Evolutionary conservation across 2,329 filamentous ascomycete genomes (phyloP).

Genomic region (Hirsutella thompsonii): DNA sequence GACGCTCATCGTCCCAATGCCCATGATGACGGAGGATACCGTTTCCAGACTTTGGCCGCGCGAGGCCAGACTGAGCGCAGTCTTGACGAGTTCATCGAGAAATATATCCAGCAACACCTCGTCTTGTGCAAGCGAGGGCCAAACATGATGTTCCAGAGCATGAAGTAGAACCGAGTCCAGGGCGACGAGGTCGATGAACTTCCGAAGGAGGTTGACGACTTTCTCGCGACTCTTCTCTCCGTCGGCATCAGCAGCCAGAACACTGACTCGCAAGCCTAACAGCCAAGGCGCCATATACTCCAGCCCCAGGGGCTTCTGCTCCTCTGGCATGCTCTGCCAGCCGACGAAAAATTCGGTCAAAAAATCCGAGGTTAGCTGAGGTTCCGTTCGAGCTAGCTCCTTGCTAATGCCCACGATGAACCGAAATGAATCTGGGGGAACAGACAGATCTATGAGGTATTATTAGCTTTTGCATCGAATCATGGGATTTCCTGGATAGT

Average conservation of each 20-base stretch:
- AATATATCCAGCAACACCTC: slow-evolving; percentile 55
- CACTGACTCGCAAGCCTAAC: slow-evolving; percentile 43
- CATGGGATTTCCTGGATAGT: no score
- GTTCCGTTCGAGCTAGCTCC: slow-evolving; percentile 48
- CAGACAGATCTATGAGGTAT: slow-evolving; percentile 45
- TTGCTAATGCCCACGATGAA: slow-evolving; percentile 56
- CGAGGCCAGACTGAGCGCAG: slow-evolving; percentile 42
- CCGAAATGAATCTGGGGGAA: slow-evolving; percentile 48
- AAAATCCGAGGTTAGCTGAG: slow-evolving; percentile 56
- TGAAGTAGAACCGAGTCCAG: slow-evolving; percentile 46
- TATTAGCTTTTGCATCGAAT: background rate
- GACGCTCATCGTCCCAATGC: slow-evolving; percentile 52
- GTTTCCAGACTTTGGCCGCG: slow-evolving; percentile 47
- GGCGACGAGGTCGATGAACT: slow-evolving; percentile 52
- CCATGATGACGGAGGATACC: slow-evolving; percentile 48
- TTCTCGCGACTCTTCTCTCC: slow-evolving; percentile 55
- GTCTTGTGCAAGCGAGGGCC: slow-evolving; percentile 51
- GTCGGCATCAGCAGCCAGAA: slow-evolving; percentile 46
- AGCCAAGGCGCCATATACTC: slow-evolving; percentile 62
- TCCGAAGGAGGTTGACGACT: slow-evolving; percentile 49
- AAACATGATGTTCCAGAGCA: slow-evolving; percentile 51
- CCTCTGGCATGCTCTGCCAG: slow-evolving; percentile 56
- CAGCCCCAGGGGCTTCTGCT: slow-evolving; percentile 53
- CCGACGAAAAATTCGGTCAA: slow-evolving; percentile 62
- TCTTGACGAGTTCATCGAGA: slow-evolving; percentile 52